These are phyloP conservation scores for Parasitella parasitica DNA, from an alignment of 371 early-diverging fungal species.

Conservation along the genomic window DNA sequence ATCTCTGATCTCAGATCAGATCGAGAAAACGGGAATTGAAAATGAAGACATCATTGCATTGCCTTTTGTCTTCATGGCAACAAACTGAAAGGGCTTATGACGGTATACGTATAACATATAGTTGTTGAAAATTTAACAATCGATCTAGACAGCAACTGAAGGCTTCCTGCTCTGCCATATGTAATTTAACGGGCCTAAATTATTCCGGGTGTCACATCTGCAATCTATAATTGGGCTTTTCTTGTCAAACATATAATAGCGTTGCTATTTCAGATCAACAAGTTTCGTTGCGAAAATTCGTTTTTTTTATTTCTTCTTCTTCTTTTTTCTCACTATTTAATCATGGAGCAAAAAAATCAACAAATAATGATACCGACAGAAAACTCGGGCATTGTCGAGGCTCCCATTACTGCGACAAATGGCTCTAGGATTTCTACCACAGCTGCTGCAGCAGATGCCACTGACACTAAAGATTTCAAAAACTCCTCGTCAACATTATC, in stretches of 20 bases:
- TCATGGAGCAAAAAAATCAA: not conserved
- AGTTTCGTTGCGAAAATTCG: not conserved
- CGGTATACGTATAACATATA: no score
- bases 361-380: not conserved
- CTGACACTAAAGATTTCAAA: not conserved
- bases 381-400: not conserved
- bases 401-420: not conserved
- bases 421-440: not conserved
- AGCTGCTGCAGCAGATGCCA: not conserved
- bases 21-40: no score
- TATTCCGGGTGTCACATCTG: not conserved
- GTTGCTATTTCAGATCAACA: no score
- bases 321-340: not conserved
- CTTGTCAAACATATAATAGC: not conserved
- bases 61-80: no score
- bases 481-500: not conserved
- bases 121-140: no score
- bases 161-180: no score
- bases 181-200: not conserved
- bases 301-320: not conserved
- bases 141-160: no score
- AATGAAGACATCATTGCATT: no score
- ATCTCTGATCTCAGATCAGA: no score
- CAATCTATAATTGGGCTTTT: not conserved
- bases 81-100: no score